Conservation (phyloP, 352 stramenopile genomes). For the Detonula confervacea region DNA sequence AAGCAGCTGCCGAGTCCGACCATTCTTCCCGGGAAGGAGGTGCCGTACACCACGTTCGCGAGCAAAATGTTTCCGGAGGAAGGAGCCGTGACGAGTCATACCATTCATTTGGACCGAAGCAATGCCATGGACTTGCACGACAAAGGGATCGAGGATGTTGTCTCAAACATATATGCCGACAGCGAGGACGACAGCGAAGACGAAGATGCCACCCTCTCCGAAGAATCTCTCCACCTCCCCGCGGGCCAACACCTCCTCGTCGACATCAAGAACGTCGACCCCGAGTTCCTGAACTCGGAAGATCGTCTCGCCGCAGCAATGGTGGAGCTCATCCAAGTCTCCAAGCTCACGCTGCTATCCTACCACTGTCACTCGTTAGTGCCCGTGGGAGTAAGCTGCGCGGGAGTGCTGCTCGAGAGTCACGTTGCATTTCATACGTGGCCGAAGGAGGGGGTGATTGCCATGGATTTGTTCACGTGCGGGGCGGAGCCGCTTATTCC, state of each 20-base stretch:
- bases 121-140: background rate
- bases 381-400: slow-evolving; percentile 68
- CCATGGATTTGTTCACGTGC: slow-evolving; percentile 81
- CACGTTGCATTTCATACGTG: slow-evolving; percentile 61
- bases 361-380: slow-evolving; percentile 75
- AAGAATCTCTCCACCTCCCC: slow-evolving; percentile 66
- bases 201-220: too few species aligned
- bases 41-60: slow-evolving; percentile 52
- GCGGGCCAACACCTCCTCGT: slow-evolving; percentile 73
- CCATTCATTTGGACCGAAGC: slow-evolving; percentile 14
- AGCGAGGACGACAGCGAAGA: too few species aligned
- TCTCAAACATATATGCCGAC: too few species aligned
- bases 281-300: slow-evolving; percentile 59
- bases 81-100: slow-evolving; percentile 7
- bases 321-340: slow-evolving; percentile 62
- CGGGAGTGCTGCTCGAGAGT: slow-evolving; percentile 66
- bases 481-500: slow-evolving; percentile 61
- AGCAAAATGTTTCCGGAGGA: slow-evolving; percentile 52
- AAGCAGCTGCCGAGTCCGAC: slow-evolving; percentile 48
- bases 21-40: slow-evolving; percentile 39
- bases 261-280: slow-evolving; percentile 61
- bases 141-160: too few species aligned
- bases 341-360: slow-evolving; percentile 68
- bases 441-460: slow-evolving; percentile 67
- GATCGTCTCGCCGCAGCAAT: slow-evolving; percentile 66